Evolutionary conservation across 2,329 filamentous ascomycete species (phyloP), one percentile per base, ranked within the genome.

Genomic region (Penicillium sp.): DNA sequence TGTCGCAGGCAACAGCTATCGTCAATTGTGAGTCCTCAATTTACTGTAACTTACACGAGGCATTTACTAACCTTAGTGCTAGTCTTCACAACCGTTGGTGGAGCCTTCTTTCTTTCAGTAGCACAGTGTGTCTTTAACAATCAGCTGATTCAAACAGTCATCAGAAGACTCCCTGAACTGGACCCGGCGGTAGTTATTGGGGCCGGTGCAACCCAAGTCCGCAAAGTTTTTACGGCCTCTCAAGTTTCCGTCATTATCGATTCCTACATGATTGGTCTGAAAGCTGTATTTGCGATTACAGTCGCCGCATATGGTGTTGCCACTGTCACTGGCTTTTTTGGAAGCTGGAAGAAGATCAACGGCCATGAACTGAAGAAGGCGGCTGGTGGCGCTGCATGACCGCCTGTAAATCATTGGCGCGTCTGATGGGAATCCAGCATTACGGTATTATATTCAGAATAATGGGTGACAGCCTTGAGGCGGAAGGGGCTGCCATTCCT

Each of bases 61-160:
- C 36, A 3, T 26, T 14, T n/a, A 4, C 19, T 47, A 36, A 47
- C 44, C 36, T 8, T 26, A n/a, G 14, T 47, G 0, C 44, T 16
- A 47, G 44, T 17, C 19, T 47, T 36, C 31, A 33, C 19, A 5
- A 47, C 44, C 44, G 31, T 47, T 17, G 69, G 69, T n/a, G 68
- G 68, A 16, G 65, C 69, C 14, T 57, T 71, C 19, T 68, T 68
- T 41, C 65, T 72, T 49, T 64, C 62, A 5, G 66, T 65, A 30
- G 69, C 58, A 1, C 69, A 72, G 53, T 62, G 68, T 5, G 69
- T 62, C 22, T 69, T 73, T 50, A 60, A 59, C 10, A 73, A 73
- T 53, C 60, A 62, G 22, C 55, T 72, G 31, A 46, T 59, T 30
- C 30, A 42, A n/a, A 40, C 19, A 11, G 47, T 59, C n/a, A 19